A percentile compares a stretch with the other conserved stretches of the same genome.
phyloP scores from a whole-genome alignment of 2,329 filamentous ascomycete genomes.

The Endoconidiophora laricicola region DNA sequence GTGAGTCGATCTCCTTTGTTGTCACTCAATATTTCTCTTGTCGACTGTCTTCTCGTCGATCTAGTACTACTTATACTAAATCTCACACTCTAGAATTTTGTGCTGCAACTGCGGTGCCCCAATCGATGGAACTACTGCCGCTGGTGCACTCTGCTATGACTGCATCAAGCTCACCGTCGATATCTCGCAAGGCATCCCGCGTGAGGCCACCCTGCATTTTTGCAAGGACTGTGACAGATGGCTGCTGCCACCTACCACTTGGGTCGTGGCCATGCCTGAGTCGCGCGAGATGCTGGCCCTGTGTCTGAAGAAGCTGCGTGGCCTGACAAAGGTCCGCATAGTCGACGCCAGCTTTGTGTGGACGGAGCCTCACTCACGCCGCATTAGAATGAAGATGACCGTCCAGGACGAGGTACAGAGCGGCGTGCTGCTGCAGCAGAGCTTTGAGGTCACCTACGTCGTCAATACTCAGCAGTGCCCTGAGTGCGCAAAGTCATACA shows the following conservation, averaged over 20 bases:
- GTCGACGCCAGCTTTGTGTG: slow-evolving; percentile 94
- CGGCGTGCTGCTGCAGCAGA: slow-evolving; percentile 65
- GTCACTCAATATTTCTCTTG: background rate
- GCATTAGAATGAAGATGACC: slow-evolving; percentile 89
- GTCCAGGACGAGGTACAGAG: slow-evolving; percentile 56
- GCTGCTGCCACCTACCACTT: slow-evolving; percentile 71
- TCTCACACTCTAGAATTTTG: slow-evolving; percentile 47
- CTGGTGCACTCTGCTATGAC: slow-evolving; percentile 85
- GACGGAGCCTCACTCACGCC: slow-evolving; percentile 90
- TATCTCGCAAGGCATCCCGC: slow-evolving; percentile 77
- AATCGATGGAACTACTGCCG: slow-evolving; percentile 76
- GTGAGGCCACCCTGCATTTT: slow-evolving; percentile 77
- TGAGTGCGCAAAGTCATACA: slow-evolving; percentile 90
- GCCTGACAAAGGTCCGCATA: slow-evolving; percentile 77
- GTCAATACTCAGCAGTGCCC: slow-evolving; percentile 87
- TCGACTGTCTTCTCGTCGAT: background rate
- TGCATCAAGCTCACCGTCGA: slow-evolving; percentile 91
- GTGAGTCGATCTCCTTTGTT: slow-evolving; percentile 19
- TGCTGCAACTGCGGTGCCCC: slow-evolving; percentile 96
- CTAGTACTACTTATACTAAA: slow-evolving; percentile 6
- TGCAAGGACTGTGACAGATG: slow-evolving; percentile 92
- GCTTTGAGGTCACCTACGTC: slow-evolving; percentile 85
- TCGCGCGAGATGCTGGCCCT: slow-evolving; percentile 84
- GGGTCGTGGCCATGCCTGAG: slow-evolving; percentile 72
- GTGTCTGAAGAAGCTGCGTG: slow-evolving; percentile 75